These are phyloP conservation scores for Pichia pseudocactophila DNA, from an alignment of 805 yeast genomes.

Conservation along the genomic window DNA sequence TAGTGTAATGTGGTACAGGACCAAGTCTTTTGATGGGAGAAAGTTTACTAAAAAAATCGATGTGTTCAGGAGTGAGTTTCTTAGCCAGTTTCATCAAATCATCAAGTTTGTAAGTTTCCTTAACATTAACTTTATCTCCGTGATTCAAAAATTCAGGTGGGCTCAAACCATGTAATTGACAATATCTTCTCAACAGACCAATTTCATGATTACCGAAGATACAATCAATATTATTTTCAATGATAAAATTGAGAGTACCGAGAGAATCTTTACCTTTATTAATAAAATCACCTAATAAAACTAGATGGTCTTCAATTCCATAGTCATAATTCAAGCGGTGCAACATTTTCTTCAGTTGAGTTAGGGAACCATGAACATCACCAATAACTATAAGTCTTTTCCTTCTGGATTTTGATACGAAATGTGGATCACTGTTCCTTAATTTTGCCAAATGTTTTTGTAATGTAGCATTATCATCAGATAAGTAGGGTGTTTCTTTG, in stretches of 20 bases:
- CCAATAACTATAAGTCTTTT: conserved; percentile 65
- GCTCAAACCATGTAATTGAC: conserved; percentile 43
- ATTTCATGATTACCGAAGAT: conserved; percentile 88
- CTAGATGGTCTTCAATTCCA: conserved; percentile 42
- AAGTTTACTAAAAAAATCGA: conserved; percentile 50
- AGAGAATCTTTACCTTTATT: conserved; percentile 76
- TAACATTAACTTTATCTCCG: not conserved
- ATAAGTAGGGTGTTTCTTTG: conserved; percentile 14
- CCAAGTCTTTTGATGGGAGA: conserved; percentile 60
- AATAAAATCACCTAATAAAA: conserved; percentile 77
- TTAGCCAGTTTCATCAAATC: conserved; percentile 41
- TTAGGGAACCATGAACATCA: conserved; percentile 77
- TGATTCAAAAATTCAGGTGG: conserved; percentile 17
- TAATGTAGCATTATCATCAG: conserved; percentile 13
- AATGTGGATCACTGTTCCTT: conserved; percentile 2
- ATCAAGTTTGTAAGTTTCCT: conserved; percentile 27
- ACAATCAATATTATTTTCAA: conserved; percentile 54
- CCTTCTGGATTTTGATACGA: conserved; percentile 11
- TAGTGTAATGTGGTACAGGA: conserved; percentile 38
- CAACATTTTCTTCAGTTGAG: conserved; percentile 46
- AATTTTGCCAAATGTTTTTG: conserved; percentile 17
- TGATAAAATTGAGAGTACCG: conserved; percentile 57
- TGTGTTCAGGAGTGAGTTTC: conserved; percentile 49
- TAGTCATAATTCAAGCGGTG: conserved; percentile 38
- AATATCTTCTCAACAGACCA: conserved; percentile 56